Percentiles rank a stretch among this genome's conserved stretches.
Evolutionary conservation across 306 rosid species (phyloP).

Genomic region (Arachis hypogaea): DNA sequence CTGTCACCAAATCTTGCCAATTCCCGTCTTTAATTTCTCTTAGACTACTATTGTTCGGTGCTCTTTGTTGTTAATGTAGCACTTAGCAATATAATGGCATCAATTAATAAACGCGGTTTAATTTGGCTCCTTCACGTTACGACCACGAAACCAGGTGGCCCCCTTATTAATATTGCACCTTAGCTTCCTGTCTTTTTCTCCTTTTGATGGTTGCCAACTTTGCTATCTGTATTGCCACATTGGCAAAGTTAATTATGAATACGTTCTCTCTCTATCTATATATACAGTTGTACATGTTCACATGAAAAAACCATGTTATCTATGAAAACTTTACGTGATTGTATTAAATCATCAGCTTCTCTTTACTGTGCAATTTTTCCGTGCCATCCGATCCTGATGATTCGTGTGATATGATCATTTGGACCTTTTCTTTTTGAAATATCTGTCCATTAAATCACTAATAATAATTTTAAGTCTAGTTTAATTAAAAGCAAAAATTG

Average conservation of each 20-base stretch:
- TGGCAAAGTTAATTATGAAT: not conserved
- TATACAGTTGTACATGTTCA: conserved; percentile 18
- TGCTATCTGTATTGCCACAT: not conserved
- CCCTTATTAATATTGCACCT: too few species aligned
- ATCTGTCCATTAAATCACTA: not conserved
- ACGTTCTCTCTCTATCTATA: not conserved
- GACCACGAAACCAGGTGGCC: too few species aligned
- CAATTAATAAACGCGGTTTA: too few species aligned
- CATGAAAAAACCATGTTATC: conserved; percentile 3
- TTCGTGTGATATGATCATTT: not conserved
- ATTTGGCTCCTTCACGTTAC: too few species aligned
- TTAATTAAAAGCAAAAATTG: not conserved
- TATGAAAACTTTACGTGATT: not conserved
- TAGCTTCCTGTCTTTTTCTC: not conserved
- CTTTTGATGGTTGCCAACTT: not conserved
- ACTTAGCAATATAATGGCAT: too few species aligned
- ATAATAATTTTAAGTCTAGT: not conserved
- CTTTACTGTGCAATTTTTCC: not conserved
- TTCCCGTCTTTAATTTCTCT: too few species aligned
- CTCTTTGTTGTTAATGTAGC: too few species aligned
- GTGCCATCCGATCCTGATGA: not conserved
- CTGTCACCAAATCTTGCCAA: too few species aligned
- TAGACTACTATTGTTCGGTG: too few species aligned
- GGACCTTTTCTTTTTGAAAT: not conserved
- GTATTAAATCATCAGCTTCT: not conserved